A percentile compares a stretch with the other conserved stretches of the same genome.
Conservation (phyloP, 306 rosid species). For the Senna tora region DNA sequence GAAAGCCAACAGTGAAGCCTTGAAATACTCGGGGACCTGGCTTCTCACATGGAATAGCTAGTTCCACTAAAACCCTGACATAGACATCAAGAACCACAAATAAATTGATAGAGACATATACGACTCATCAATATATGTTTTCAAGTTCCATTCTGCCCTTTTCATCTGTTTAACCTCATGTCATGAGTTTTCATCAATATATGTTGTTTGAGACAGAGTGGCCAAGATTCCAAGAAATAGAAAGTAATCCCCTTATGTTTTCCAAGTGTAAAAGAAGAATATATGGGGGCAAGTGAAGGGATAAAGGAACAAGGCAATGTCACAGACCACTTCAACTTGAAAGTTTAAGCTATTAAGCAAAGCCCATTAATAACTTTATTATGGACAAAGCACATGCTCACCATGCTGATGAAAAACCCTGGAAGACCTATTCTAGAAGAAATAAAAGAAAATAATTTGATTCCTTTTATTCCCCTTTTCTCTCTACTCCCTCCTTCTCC, state of each 20-base stretch:
- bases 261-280: background rate
- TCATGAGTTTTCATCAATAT: slow-evolving; percentile 6
- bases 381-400: background rate
- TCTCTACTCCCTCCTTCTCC: too few species aligned
- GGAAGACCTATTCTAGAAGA: too few species aligned
- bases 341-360: background rate
- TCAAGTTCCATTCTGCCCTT: background rate
- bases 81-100: slow-evolving; percentile 40
- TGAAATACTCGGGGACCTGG: slow-evolving; percentile 79
- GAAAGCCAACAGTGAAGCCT: slow-evolving; percentile 97
- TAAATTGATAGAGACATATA: slow-evolving; percentile 21
- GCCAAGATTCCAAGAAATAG: background rate
- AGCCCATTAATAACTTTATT: background rate
- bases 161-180: slow-evolving; percentile 20
- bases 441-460: too few species aligned
- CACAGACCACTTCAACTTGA: background rate
- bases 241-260: background rate
- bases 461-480: too few species aligned
- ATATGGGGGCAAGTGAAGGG: background rate
- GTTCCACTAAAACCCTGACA: slow-evolving; percentile 78
- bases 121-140: slow-evolving; percentile 6
- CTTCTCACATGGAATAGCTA: slow-evolving; percentile 74
- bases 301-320: background rate
- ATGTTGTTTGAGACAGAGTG: background rate
- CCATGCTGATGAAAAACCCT: too few species aligned